Percentiles rank a stretch among this genome's conserved stretches.
Conservation (phyloP, 208 protist species). For the Vickermania ingenoplastis region DNA sequence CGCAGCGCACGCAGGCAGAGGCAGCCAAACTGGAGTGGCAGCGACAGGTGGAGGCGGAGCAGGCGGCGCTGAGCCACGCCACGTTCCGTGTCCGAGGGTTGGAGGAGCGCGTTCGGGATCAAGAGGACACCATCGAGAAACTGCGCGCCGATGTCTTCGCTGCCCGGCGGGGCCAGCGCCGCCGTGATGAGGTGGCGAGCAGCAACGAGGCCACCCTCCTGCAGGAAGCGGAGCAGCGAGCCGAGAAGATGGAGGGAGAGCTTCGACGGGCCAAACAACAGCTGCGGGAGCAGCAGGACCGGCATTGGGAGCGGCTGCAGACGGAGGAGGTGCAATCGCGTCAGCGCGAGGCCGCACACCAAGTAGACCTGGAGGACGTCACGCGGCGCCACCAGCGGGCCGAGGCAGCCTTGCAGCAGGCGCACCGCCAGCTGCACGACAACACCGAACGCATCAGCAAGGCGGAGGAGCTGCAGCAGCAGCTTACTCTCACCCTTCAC, state of each 20-base stretch:
- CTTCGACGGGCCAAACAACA: conserved; percentile 10
- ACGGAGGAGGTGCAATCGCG: conserved; percentile 9
- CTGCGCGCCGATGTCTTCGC: conserved; percentile 9
- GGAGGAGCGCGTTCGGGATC: not conserved
- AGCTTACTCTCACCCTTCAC: not conserved
- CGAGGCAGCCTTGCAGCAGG: conserved; percentile 14
- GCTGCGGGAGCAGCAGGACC: conserved; percentile 2
- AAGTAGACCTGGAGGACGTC: conserved; percentile 19
- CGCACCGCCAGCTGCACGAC: conserved; percentile 15
- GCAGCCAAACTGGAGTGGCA: conserved; percentile 9
- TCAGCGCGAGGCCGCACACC: conserved; percentile 19
- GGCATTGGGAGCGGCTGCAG: conserved; percentile 14
- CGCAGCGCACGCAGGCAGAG: not conserved
- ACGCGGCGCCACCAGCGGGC: conserved; percentile 2
- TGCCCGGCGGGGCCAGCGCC: conserved; percentile 13
- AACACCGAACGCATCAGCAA: not conserved
- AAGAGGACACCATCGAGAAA: not conserved
- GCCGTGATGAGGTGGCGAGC: not conserved
- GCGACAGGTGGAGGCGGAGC: conserved; percentile 12
- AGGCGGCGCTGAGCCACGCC: conserved; percentile 9
- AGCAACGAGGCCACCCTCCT: conserved; percentile 6
- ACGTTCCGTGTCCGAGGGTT: not conserved
- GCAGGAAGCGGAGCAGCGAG: conserved; percentile 3
- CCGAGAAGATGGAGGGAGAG: conserved; percentile 13
- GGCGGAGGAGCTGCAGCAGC: not conserved